phyloP scores from a whole-genome alignment of 345 rosid genomes.

The Corchorus olitorius region DNA sequence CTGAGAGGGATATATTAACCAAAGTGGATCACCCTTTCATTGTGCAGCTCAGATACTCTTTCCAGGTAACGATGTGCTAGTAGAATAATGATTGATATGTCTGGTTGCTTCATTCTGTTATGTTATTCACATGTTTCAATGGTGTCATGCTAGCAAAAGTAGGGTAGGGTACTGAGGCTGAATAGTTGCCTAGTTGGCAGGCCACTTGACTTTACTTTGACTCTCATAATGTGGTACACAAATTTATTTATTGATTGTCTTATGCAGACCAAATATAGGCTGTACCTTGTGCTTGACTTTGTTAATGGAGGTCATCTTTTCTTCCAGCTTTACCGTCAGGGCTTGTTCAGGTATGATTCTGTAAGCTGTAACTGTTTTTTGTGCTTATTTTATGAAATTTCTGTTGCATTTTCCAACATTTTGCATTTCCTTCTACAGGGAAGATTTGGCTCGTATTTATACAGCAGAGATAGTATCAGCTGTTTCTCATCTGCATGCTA shows the following conservation, averaged over 20 bases:
- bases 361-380: background rate
- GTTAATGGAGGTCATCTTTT: slow-evolving; percentile 97
- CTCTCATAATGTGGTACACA: background rate
- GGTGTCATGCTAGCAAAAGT: background rate
- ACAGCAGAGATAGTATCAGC: slow-evolving; percentile 93
- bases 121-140: background rate
- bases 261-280: slow-evolving; percentile 85
- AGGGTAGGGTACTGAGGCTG: background rate
- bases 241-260: background rate
- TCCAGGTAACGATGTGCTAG: slow-evolving; percentile 54
- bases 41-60: slow-evolving; percentile 88
- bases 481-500: slow-evolving; percentile 88
- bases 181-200: background rate
- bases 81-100: background rate
- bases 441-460: slow-evolving; percentile 92
- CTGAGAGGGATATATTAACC: slow-evolving; percentile 91
- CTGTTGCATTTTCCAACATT: slow-evolving; percentile 8
- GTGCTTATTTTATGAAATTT: background rate
- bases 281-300: slow-evolving; percentile 91
- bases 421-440: slow-evolving; percentile 47
- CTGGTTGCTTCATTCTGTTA: slow-evolving; percentile 7
- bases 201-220: slow-evolving; percentile 16
- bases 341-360: slow-evolving; percentile 77
- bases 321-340: slow-evolving; percentile 95
- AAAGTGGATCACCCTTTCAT: slow-evolving; percentile 92